phyloP scores from a whole-genome alignment of 148 eudicot genomes.

The Silene uniflora region DNA sequence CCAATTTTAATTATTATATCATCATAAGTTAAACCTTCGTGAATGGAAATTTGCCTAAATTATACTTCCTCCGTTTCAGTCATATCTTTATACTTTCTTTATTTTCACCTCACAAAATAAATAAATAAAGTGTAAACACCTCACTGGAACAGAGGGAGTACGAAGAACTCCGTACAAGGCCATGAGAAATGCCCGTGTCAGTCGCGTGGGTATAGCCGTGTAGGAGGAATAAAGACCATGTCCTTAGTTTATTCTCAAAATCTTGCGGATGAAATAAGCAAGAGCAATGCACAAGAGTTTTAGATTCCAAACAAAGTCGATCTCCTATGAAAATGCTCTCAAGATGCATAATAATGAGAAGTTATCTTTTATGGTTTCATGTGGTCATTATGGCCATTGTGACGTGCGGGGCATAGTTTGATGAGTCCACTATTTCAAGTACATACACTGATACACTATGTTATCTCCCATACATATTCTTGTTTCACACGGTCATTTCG shows the following conservation, averaged over 20 bases:
- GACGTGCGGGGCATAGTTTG: conserved; percentile 7
- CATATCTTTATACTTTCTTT: too few species aligned
- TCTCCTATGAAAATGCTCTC: conserved; percentile 9
- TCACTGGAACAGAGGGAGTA: too few species aligned
- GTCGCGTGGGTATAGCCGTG: neutral
- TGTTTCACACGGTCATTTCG: too few species aligned
- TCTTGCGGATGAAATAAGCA: too few species aligned
- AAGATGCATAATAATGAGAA: neutral
- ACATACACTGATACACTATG: neutral
- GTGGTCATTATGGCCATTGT: conserved; percentile 16
- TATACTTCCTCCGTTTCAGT: too few species aligned
- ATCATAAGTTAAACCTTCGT: too few species aligned
- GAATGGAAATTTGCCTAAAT: too few species aligned
- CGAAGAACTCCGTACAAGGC: neutral
- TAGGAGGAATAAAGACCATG: neutral
- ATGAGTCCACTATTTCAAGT: neutral
- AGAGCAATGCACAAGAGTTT: neutral
- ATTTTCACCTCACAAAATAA: neutral
- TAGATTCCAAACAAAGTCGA: neutral
- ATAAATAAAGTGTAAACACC: too few species aligned
- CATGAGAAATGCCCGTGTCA: neutral
- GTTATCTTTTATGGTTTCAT: conserved; percentile 5
- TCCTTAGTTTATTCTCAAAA: too few species aligned
- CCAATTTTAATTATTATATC: too few species aligned
- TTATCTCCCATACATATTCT: too few species aligned